These are phyloP conservation scores for Phyllosticta citrichinensis DNA, from an alignment of 2,329 filamentous ascomycete species.

Conservation along the genomic window DNA sequence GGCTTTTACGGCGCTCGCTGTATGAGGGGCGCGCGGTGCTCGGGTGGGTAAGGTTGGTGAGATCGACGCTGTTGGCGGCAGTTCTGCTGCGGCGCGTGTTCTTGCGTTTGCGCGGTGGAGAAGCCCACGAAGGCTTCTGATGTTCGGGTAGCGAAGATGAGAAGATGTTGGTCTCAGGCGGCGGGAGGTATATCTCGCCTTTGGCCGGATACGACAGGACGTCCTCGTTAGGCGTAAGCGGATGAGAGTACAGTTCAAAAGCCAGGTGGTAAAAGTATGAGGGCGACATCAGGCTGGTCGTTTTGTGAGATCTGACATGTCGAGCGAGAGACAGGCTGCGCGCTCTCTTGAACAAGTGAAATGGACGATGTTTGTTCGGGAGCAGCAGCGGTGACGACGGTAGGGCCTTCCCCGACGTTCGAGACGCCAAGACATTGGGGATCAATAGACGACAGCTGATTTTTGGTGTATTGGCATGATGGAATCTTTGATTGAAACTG, in stretches of 20 bases:
- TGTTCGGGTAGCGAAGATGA: conserved; percentile 34
- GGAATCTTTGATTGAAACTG: neutral
- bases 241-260: conserved; percentile 46
- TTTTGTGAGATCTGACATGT: neutral
- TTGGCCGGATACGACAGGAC: neutral
- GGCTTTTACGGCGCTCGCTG: conserved; percentile 28
- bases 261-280: conserved; percentile 55
- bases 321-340: neutral
- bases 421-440: conserved; percentile 1
- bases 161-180: conserved; percentile 37
- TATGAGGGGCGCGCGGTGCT: conserved; percentile 18
- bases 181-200: conserved; percentile 25
- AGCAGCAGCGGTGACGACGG: neutral
- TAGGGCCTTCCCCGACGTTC: conserved; percentile 2
- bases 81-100: conserved; percentile 15
- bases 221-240: conserved; percentile 11
- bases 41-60: conserved; percentile 6
- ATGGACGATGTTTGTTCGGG: neutral
- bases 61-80: conserved; percentile 19
- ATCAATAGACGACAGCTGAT: neutral
- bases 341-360: neutral
- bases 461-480: neutral
- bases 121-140: conserved; percentile 28
- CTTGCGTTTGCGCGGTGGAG: conserved; percentile 14
- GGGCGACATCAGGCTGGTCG: conserved; percentile 26